phyloP scores from a whole-genome alignment of 1,139 yeast genomes.

The Candida glucosophila region DNA sequence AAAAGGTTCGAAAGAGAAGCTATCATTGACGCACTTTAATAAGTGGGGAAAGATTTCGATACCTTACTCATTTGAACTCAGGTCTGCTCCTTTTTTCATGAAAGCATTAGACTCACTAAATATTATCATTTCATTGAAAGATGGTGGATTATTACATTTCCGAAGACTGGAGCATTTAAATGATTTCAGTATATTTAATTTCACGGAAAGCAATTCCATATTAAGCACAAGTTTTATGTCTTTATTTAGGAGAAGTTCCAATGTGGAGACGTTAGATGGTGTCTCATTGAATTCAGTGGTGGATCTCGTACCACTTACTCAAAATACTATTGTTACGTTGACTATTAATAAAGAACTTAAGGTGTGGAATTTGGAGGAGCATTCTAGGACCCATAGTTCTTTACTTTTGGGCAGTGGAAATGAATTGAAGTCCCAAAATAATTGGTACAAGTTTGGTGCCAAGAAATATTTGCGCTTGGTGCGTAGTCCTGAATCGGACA shows the following conservation, averaged over 20 bases:
- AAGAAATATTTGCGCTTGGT: slow-evolving; percentile 19
- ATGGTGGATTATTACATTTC: slow-evolving; percentile 63
- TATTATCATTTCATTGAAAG: slow-evolving; percentile 51
- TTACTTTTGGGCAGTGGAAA: slow-evolving; percentile 12
- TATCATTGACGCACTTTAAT: slow-evolving; percentile 20
- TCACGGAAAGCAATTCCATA: slow-evolving; percentile 44
- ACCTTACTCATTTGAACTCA: slow-evolving; percentile 69
- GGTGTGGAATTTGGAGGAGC: slow-evolving; percentile 45
- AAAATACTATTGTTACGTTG: slow-evolving; percentile 15
- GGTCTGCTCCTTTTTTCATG: slow-evolving; percentile 49
- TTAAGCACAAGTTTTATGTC: slow-evolving; percentile 29
- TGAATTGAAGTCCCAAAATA: too few relatives aligned
- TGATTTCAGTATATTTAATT: slow-evolving; percentile 43
- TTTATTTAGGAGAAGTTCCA: slow-evolving; percentile 11
- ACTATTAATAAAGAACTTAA: slow-evolving; percentile 43
- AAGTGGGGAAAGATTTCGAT: slow-evolving; percentile 59
- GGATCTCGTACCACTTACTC: slow-evolving; percentile 14
- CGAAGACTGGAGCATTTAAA: slow-evolving; percentile 24
- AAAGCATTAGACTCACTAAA: slow-evolving; percentile 35
- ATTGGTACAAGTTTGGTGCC: too few relatives aligned
- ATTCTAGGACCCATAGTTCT: slow-evolving; percentile 12
- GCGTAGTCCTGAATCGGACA: slow-evolving; percentile 5
- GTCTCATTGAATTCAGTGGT: slow-evolving; percentile 24
- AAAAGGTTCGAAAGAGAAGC: slow-evolving; percentile 8
- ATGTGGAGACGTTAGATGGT: slow-evolving; percentile 16